Percentiles rank a stretch among this genome's conserved stretches.
These are phyloP conservation scores for Yarrowia sp. DNA, from an alignment of 805 yeast genomes.

Conservation along the genomic window DNA sequence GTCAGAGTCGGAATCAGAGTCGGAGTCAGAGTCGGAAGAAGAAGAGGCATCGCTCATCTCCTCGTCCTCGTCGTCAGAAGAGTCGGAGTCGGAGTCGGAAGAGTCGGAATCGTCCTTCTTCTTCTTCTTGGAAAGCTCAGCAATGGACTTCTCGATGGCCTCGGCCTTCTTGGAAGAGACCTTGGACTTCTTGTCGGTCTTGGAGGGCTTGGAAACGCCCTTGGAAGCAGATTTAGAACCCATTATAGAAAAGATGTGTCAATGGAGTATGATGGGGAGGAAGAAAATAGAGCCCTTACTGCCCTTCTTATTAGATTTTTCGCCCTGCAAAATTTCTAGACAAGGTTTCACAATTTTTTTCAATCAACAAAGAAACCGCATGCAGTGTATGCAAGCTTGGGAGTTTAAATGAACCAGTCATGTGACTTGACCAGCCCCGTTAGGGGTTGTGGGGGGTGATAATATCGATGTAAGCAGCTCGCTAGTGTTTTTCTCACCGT, in stretches of 20 bases:
- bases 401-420: background rate
- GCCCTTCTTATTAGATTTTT: slow-evolving; percentile 34
- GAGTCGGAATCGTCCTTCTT: slow-evolving; percentile 45
- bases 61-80: slow-evolving; percentile 42
- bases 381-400: slow-evolving; percentile 10
- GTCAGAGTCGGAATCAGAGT: slow-evolving; percentile 44
- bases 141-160: slow-evolving; percentile 31
- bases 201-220: slow-evolving; percentile 39
- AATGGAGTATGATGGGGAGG: slow-evolving; percentile 14
- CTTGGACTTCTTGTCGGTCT: slow-evolving; percentile 40
- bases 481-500: background rate
- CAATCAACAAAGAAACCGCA: slow-evolving; percentile 32
- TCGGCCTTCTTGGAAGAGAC: slow-evolving; percentile 38
- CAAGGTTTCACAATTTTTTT: slow-evolving; percentile 35
- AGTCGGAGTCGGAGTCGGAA: slow-evolving; percentile 41
- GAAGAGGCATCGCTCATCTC: slow-evolving; percentile 49
- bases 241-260: slow-evolving; percentile 16
- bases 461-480: no score
- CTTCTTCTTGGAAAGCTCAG: slow-evolving; percentile 40
- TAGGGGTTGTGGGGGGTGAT: no score
- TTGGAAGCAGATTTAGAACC: slow-evolving; percentile 38
- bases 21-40: slow-evolving; percentile 46
- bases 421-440: slow-evolving; percentile 23
- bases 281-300: slow-evolving; percentile 2
- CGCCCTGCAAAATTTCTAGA: slow-evolving; percentile 19